These are phyloP conservation scores for Novymonas esmeraldas DNA, from an alignment of 208 protist species.

Conservation along the genomic window DNA sequence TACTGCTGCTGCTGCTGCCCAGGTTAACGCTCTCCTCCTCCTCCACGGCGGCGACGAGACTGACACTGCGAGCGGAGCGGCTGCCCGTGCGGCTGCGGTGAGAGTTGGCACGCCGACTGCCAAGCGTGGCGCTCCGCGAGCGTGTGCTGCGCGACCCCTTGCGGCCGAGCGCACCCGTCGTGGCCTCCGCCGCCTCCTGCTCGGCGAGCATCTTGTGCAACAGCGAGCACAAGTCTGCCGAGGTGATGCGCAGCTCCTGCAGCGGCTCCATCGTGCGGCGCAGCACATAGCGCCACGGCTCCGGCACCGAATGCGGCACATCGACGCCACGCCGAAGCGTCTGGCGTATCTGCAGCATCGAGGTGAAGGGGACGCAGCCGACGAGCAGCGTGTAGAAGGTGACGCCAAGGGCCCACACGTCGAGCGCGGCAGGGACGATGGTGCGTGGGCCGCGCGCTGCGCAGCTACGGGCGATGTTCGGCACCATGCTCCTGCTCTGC, in stretches of 20 bases:
- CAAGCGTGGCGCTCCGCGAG: neutral
- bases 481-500: neutral
- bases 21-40: conserved; percentile 9
- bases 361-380: conserved; percentile 92
- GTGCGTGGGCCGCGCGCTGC: conserved; percentile 7
- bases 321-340: conserved; percentile 11
- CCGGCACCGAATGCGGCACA: conserved; percentile 13
- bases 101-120: neutral
- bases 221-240: conserved; percentile 14
- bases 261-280: conserved; percentile 19
- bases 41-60: neutral
- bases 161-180: neutral
- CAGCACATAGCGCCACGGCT: conserved; percentile 22
- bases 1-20: conserved; percentile 8
- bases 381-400: conserved; percentile 91
- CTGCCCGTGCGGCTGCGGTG: neutral
- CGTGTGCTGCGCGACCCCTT: conserved; percentile 3
- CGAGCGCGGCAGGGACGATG: conserved; percentile 73
- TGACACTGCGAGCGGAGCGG: neutral
- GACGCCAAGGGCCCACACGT: conserved; percentile 91
- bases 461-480: neutral
- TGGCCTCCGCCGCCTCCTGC: neutral
- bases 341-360: conserved; percentile 27
- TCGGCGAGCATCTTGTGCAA: conserved; percentile 26
- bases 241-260: conserved; percentile 5